Conservation (phyloP, 495 filamentous ascomycete species). For the Talaromyces trachyspermus region DNA sequence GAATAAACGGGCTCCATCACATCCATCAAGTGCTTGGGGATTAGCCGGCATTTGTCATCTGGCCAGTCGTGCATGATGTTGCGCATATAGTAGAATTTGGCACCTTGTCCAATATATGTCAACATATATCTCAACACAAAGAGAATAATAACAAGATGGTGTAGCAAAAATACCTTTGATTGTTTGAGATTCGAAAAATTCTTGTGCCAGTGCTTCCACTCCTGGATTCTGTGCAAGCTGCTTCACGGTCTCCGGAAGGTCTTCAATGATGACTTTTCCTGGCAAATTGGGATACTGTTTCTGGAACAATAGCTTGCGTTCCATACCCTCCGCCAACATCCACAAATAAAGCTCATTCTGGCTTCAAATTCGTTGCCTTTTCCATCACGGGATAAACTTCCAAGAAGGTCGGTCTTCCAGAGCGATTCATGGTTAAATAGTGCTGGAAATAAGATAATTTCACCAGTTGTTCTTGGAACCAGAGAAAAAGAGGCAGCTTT, state of each 20-base stretch:
- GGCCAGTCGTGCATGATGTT: conserved; percentile 7
- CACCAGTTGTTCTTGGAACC: conserved; percentile 29
- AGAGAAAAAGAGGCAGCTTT: conserved; percentile 28
- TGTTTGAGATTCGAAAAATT: conserved; percentile 24
- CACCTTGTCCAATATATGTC: not conserved
- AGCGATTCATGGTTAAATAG: conserved; percentile 25
- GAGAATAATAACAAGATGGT: conserved; percentile 15
- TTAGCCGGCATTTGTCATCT: not conserved
- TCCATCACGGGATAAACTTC: conserved; percentile 18
- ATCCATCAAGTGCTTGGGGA: not conserved
- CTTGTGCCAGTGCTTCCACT: conserved; percentile 17
- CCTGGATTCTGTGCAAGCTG: conserved; percentile 10
- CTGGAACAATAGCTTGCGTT: conserved; percentile 8
- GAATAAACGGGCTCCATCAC: conserved; percentile 31
- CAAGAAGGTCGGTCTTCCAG: conserved; percentile 24
- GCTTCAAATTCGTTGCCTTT: conserved; percentile 1
- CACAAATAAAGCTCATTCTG: conserved; percentile 12
- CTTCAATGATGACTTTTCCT: conserved; percentile 35
- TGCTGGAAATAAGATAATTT: conserved; percentile 27
- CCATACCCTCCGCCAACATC: conserved; percentile 13
- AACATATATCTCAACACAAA: not conserved
- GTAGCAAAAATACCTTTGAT: conserved; percentile 22
- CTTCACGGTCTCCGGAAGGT: conserved; percentile 27
- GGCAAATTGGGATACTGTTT: conserved; percentile 17
- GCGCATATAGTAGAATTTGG: conserved; percentile 8